Evolutionary conservation across 768 basidiomycete species (phyloP).

Genomic region (Hemileccinum impolitum): DNA sequence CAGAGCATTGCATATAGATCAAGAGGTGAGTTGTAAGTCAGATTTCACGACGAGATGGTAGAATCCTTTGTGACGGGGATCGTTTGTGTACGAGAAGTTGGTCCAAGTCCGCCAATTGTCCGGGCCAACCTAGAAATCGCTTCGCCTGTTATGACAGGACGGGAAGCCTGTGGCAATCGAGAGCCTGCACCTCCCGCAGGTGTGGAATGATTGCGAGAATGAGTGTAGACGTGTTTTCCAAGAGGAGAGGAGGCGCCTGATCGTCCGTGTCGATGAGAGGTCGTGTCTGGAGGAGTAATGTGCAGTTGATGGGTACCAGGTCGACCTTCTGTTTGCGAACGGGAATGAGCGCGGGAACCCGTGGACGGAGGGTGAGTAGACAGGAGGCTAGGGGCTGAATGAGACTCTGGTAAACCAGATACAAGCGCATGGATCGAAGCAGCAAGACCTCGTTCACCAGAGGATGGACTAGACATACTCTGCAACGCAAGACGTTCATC

Average conservation of each 20-base stretch:
- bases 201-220: slow-evolving; percentile 63
- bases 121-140: slow-evolving; percentile 64
- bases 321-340: slow-evolving; percentile 57
- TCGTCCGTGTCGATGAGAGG: slow-evolving; percentile 35
- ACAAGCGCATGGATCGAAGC: slow-evolving; percentile 60
- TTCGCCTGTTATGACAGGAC: slow-evolving; percentile 73
- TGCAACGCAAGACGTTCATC: slow-evolving; percentile 19
- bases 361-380: slow-evolving; percentile 32
- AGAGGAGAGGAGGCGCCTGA: slow-evolving; percentile 46
- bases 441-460: slow-evolving; percentile 36
- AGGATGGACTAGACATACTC: slow-evolving; percentile 14
- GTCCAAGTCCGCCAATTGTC: slow-evolving; percentile 47
- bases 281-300: slow-evolving; percentile 21
- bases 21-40: slow-evolving; percentile 2
- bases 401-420: slow-evolving; percentile 33
- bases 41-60: slow-evolving; percentile 22
- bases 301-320: slow-evolving; percentile 31
- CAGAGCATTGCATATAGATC: slow-evolving; percentile 13
- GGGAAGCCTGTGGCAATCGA: slow-evolving; percentile 42
- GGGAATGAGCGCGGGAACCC: slow-evolving; percentile 40
- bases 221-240: slow-evolving; percentile 33
- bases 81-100: slow-evolving; percentile 22
- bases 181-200: slow-evolving; percentile 39
- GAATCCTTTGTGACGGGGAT: slow-evolving; percentile 28
- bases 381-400: slow-evolving; percentile 33